phyloP scores from a whole-genome alignment of 78 protist species.

The Tieghemostelium lacteum region DNA sequence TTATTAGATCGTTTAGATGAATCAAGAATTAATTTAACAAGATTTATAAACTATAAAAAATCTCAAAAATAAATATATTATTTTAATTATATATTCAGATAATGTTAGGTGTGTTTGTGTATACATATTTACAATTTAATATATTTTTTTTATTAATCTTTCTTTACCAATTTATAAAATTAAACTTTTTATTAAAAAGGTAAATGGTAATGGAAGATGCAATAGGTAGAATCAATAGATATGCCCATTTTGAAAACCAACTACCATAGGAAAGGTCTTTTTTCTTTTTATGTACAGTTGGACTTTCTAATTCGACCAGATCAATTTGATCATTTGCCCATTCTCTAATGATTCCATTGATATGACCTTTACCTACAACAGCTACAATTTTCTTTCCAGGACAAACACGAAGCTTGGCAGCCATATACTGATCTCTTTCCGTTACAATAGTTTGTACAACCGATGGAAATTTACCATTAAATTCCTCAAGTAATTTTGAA shows the following conservation, averaged over 20 bases:
- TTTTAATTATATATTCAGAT: neutral
- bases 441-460: conserved; percentile 68
- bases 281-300: neutral
- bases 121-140: no score
- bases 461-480: conserved; percentile 49
- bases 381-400: conserved; percentile 75
- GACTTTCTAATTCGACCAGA: conserved; percentile 36
- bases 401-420: conserved; percentile 51
- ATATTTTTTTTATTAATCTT: no score
- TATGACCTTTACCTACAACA: conserved; percentile 72
- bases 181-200: conserved; percentile 37
- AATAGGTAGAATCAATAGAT: conserved; percentile 40
- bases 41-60: conserved; percentile 59
- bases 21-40: conserved; percentile 72
- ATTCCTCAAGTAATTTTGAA: conserved; percentile 31
- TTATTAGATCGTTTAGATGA: conserved; percentile 74
- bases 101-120: neutral
- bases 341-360: conserved; percentile 51
- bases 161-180: no score
- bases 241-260: conserved; percentile 59
- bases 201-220: neutral
- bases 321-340: conserved; percentile 48
- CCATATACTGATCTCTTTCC: conserved; percentile 79
- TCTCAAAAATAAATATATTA: conserved; percentile 52
- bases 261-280: neutral